Conservation (phyloP, 148 eudicot genomes). For the Rhododendron williamsianum region DNA sequence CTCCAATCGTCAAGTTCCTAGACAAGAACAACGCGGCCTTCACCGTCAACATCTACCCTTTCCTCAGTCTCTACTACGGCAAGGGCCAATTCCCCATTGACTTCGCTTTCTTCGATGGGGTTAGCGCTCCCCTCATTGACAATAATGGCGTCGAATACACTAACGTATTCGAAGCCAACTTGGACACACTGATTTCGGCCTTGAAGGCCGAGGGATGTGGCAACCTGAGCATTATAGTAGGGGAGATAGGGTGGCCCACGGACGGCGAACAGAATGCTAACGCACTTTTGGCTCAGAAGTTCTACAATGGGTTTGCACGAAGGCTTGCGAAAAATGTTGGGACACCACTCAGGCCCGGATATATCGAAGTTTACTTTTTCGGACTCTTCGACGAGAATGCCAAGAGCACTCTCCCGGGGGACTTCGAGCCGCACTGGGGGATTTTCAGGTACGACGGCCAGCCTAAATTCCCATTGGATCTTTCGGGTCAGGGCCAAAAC, state of each 20-base stretch:
- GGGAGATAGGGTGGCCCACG: slow-evolving; percentile 98
- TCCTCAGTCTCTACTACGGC: slow-evolving; percentile 57
- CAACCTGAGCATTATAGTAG: slow-evolving; percentile 53
- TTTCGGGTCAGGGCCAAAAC: slow-evolving; percentile 40
- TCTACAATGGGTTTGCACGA: slow-evolving; percentile 63
- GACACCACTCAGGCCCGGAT: slow-evolving; percentile 78
- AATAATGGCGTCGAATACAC: slow-evolving; percentile 49
- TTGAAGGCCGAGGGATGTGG: slow-evolving; percentile 48
- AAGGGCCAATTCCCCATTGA: slow-evolving; percentile 64
- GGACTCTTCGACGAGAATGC: slow-evolving; percentile 82
- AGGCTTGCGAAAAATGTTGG: slow-evolving; percentile 56
- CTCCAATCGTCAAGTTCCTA: slow-evolving; percentile 53
- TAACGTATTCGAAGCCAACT: slow-evolving; percentile 84
- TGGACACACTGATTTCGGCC: slow-evolving; percentile 75
- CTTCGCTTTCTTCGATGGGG: slow-evolving; percentile 86
- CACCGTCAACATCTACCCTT: slow-evolving; percentile 83
- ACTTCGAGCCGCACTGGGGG: slow-evolving; percentile 96
- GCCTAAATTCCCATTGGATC: slow-evolving; percentile 68
- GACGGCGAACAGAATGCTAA: slow-evolving; percentile 78
- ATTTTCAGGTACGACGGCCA: slow-evolving; percentile 77
- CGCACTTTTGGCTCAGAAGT: slow-evolving; percentile 41
- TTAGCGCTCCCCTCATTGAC: slow-evolving; percentile 41
- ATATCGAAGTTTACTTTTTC: slow-evolving; percentile 69
- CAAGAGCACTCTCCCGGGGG: slow-evolving; percentile 68
- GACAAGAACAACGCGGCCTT: slow-evolving; percentile 74